Percentiles rank a stretch among this genome's conserved stretches.
Conservation (phyloP, 148 eudicot species). For the Fagopyrum homotropicum region DNA sequence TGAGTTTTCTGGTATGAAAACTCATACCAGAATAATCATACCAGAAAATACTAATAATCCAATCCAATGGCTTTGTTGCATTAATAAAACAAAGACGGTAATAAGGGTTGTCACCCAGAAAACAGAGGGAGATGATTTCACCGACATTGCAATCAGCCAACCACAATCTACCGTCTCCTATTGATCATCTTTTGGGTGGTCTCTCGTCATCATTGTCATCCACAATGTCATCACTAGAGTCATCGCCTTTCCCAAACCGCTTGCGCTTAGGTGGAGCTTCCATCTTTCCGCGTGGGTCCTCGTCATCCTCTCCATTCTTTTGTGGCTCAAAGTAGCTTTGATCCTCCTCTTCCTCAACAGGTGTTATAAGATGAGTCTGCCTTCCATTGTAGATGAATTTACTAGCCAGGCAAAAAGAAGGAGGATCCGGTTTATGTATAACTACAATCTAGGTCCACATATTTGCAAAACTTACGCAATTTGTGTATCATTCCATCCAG, state of each 20-base stretch:
- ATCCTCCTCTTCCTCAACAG: constrained; percentile 74
- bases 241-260: constrained; percentile 43
- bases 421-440: too few species aligned
- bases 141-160: neutral
- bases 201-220: constrained; percentile 73
- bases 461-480: too few species aligned
- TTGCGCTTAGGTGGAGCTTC: too few species aligned
- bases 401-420: too few species aligned
- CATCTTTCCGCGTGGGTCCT: constrained; percentile 37
- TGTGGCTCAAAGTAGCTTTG: constrained; percentile 73
- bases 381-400: too few species aligned
- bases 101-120: too few species aligned
- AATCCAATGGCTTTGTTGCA: too few species aligned
- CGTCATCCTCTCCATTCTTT: constrained; percentile 57
- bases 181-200: constrained; percentile 48
- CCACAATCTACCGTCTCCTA: neutral
- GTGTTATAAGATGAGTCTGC: constrained; percentile 57
- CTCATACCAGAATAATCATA: too few species aligned
- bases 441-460: constrained; percentile 68
- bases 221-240: constrained; percentile 22
- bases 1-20: too few species aligned
- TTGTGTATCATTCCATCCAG: constrained; percentile 18
- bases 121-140: neutral
- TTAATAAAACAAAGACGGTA: too few species aligned
- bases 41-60: too few species aligned